Base-by-base conservation (phyloP, 148 eudicot species). In the Nepenthes mirabilis region DNA sequence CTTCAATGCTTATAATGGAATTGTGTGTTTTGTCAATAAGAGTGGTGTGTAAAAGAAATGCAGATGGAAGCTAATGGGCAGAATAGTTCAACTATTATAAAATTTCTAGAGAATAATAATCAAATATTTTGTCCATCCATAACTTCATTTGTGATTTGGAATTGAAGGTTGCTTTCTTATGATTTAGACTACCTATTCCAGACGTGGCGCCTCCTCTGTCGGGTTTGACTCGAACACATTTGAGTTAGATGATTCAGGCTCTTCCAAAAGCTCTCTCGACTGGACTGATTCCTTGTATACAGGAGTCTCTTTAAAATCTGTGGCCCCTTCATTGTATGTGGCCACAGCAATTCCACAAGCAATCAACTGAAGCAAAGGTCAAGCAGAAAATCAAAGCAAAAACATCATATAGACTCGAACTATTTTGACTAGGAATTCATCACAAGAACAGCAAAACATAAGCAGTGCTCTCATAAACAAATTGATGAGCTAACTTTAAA, bases 301-400 rank as follows among this genome's bases (percentile, higher is more conserved):
- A 35, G 95, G 86, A 59, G 98, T 93, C 36, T 75, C 63, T 76
- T 78, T 93, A 54, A 93, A 93, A 76, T 93, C 98, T 23, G 98
- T 77, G n/a, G 98, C 98, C 10, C 98, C 96, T 60, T 93, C 95
- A 45, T 93, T 93, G 59, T 86, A 93, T 11, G 95, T 93, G 14
- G 85, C 85, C 73, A 93, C 98, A 34, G 98, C 98, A 54, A 88
- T 40, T 56, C 96, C 98, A 75, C 88, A 77, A 9, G 91, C 83
- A 63, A 84, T 57, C 74, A 93, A 57, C 98, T 93, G 85, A 60
- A n/a, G 43, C 37, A 40, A 14, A 36, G 3, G 2, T 33, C 52
- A 10, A 13, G 13, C 14, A 34, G 36, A 37, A 6, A n/a, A 3
- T 50, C 11, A 33, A 14, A 2, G 13, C 34, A 36, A 52, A 34